A percentile compares a stretch with the other conserved stretches of the same genome.
Conservation (phyloP, 2,329 filamentous ascomycete genomes). For the Trichoderma semiorbis region DNA sequence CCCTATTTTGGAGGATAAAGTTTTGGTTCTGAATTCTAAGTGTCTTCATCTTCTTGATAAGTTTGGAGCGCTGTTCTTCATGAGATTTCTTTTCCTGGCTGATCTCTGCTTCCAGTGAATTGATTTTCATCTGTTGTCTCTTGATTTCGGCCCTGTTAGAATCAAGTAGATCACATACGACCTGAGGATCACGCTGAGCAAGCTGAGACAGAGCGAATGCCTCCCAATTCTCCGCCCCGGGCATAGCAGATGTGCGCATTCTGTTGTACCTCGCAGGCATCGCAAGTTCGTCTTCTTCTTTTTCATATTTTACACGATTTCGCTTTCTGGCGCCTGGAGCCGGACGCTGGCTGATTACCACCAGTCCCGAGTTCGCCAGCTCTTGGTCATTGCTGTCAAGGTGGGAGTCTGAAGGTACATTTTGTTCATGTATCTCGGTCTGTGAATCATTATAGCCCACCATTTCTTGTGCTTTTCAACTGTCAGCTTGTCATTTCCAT, state of each 20-base stretch:
- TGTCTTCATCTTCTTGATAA: no score
- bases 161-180: background rate
- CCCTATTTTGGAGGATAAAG: background rate
- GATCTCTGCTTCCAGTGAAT: background rate
- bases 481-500: background rate
- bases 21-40: no score
- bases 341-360: background rate
- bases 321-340: background rate
- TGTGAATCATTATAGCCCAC: background rate
- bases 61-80: no score
- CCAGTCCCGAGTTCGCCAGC: background rate
- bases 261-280: accelerated
- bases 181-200: background rate
- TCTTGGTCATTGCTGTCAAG: accelerated
- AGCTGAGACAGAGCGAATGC: background rate
- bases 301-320: background rate
- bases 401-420: background rate
- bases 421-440: no score
- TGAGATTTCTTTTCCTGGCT: background rate
- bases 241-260: background rate
- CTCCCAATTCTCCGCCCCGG: background rate
- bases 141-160: accelerated
- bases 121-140: background rate
- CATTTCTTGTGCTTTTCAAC: background rate
- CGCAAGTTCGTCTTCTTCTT: background rate